Evolutionary conservation across 495 filamentous ascomycete species (phyloP), one percentile per base, ranked within the genome.

Genomic region (Jackrogersella minutella): DNA sequence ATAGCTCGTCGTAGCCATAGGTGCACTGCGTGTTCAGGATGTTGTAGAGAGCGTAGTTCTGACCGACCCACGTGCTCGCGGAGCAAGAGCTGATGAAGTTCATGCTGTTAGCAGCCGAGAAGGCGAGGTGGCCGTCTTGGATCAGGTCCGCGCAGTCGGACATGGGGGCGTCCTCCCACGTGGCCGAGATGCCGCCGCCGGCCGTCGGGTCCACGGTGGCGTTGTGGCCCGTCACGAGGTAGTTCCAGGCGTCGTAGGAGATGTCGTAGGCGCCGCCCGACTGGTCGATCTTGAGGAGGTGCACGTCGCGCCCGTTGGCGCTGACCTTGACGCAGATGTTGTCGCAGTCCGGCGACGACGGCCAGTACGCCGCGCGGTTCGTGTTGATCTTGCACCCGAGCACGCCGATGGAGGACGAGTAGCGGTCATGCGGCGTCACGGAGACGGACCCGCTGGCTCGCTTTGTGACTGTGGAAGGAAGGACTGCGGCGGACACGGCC

Each of bases 311-410:
- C 41, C 62, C 66, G 51, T 66, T 62, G 59, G 66, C 53, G 67
- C 55, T 71, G 26, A 74, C 61, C 53, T 72, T 70, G 53, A 74
- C 64, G 64, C 73, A 76, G 30, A 76, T 56, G 58, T 66, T 64
- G 66, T 76, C 24, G 66, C 73, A 76, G 71, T 58, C 40, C 24
- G 67, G 58, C 21, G 24, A 7, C 14, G 57, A 59, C 6, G 71
- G 73, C 73, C 73, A 76, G 71, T 76, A 76, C n/a, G 73, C 73
- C 14, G 69, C 68, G n/a, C 71, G 71, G 69, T 74, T 70, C 43
- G 60, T 60, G 69, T 76, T 51, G 71, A 74, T 72, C 68, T 72
- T 72, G 71, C 73, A 76, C n/a, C 73, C 73, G 0, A 74, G 64
- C 1, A 76, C 73, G 9, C 73, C 73, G 26, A 69, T 47, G 3